A percentile compares a stretch with the other conserved stretches of the same genome.
phyloP scores from a whole-genome alignment of 805 yeast species.

The Clavispora santaluciae region DNA sequence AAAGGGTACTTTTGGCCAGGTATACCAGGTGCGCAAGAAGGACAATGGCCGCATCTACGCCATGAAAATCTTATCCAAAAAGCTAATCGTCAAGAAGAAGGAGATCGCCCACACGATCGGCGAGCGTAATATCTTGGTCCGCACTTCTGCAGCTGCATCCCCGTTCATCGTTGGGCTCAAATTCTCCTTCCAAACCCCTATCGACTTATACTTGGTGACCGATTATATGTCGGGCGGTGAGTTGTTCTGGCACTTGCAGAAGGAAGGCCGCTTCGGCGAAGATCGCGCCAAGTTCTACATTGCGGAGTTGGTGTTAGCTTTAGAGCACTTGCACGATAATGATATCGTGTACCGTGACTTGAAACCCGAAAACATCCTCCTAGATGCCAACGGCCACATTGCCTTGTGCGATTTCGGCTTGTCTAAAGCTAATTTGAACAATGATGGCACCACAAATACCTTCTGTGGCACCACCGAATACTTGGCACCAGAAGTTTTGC shows the following conservation, averaged over 20 bases:
- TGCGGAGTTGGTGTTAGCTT: slow-evolving; percentile 89
- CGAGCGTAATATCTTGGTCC: slow-evolving; percentile 88
- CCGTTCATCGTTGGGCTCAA: slow-evolving; percentile 96
- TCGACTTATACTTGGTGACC: slow-evolving; percentile 87
- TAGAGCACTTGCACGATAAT: slow-evolving; percentile 92
- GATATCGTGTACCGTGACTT: slow-evolving; percentile 95
- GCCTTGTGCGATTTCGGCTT: slow-evolving; percentile 97
- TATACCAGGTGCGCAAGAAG: slow-evolving; percentile 87
- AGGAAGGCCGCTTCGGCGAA: slow-evolving; percentile 91
- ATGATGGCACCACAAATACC: slow-evolving; percentile 89
- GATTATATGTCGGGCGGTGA: slow-evolving; percentile 99
- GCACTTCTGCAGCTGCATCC: slow-evolving; percentile 82
- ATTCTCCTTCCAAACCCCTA: slow-evolving; percentile 93
- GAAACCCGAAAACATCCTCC: slow-evolving; percentile 91
- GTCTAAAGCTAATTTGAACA: slow-evolving; percentile 84
- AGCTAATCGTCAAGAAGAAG: slow-evolving; percentile 92
- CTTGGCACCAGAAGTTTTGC: slow-evolving; percentile 91
- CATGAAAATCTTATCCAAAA: slow-evolving; percentile 93
- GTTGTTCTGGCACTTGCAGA: slow-evolving; percentile 92
- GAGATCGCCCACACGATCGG: slow-evolving; percentile 98
- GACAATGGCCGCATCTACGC: slow-evolving; percentile 93
- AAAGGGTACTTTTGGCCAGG: slow-evolving; percentile 97
- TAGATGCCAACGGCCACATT: slow-evolving; percentile 96
- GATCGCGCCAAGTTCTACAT: slow-evolving; percentile 94
- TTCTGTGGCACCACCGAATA: slow-evolving; percentile 99